These are phyloP conservation scores for Jatropha podagrica DNA, from an alignment of 441 rosid genomes.

Conservation along the genomic window DNA sequence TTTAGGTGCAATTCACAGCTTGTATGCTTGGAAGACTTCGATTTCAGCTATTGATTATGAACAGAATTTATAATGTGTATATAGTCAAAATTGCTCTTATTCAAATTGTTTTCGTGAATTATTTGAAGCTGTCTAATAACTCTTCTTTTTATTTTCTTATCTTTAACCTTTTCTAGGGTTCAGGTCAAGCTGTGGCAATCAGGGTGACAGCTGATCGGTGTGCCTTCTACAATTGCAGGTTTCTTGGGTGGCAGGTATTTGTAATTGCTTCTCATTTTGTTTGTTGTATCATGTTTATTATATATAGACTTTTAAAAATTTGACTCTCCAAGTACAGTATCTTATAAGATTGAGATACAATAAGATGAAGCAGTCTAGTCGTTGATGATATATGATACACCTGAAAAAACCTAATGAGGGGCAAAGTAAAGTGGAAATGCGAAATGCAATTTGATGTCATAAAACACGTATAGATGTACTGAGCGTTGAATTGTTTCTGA, in stretches of 20 bases:
- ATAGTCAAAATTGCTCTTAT: neutral
- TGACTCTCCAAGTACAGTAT: neutral
- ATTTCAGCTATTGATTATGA: neutral
- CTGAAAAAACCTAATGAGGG: neutral
- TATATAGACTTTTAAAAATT: neutral
- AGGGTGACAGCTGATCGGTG: constrained; percentile 96
- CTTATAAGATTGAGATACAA: neutral
- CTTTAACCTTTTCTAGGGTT: constrained; percentile 52
- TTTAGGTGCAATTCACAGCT: neutral
- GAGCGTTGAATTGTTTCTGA: neutral
- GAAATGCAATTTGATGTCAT: neutral
- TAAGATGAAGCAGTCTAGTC: neutral
- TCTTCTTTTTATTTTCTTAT: neutral
- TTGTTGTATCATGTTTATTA: neutral
- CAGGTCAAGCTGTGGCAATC: constrained; percentile 96
- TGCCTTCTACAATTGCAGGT: constrained; percentile 90
- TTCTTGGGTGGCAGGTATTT: constrained; percentile 97
- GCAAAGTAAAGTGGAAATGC: neutral
- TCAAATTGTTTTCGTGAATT: neutral
- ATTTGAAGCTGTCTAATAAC: neutral
- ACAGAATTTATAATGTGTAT: neutral
- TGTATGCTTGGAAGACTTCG: neutral
- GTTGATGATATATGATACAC: neutral
- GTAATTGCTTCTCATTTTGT: neutral
- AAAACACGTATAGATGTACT: neutral